These are phyloP conservation scores for Wickerhamomyces silvicola DNA, from an alignment of 805 yeast genomes.

Conservation along the genomic window DNA sequence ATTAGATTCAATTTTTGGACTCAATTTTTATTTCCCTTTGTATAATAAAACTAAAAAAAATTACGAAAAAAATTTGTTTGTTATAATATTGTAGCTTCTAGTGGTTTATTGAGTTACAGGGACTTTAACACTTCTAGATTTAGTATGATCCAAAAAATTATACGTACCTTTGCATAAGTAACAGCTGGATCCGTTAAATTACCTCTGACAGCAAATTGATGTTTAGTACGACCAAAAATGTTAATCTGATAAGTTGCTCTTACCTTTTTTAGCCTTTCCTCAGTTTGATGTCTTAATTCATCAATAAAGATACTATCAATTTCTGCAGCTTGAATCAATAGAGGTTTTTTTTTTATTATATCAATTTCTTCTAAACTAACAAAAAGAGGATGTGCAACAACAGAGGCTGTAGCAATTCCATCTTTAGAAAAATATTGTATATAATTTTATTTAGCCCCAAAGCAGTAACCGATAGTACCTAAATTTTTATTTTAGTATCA, in stretches of 20 bases:
- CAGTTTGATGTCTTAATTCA: slow-evolving; percentile 59
- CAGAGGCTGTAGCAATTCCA: slow-evolving; percentile 47
- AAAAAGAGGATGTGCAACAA: slow-evolving; percentile 81
- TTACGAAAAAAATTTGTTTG: not conserved
- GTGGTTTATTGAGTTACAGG: too few relatives aligned
- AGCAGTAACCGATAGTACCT: slow-evolving; percentile 73
- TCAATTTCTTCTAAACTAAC: slow-evolving; percentile 59
- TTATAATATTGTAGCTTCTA: not conserved
- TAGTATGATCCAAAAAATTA: too few relatives aligned
- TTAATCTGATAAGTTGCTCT: slow-evolving; percentile 54
- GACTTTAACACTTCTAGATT: too few relatives aligned
- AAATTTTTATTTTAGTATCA: slow-evolving; percentile 41
- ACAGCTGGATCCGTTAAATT: slow-evolving; percentile 49
- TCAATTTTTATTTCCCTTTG: not conserved
- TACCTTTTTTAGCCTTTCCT: slow-evolving; percentile 46
- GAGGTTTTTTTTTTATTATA: slow-evolving; percentile 41
- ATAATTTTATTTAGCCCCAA: slow-evolving; percentile 72
- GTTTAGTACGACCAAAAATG: slow-evolving; percentile 55
- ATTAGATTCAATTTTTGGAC: not conserved
- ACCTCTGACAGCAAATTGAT: slow-evolving; percentile 81
- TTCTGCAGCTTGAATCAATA: slow-evolving; percentile 73
- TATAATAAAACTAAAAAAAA: not conserved
- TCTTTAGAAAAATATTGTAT: slow-evolving; percentile 42
- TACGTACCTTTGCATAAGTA: slow-evolving; percentile 44
- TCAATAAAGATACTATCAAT: slow-evolving; percentile 53